Conservation (phyloP, 805 yeast genomes). For the Saccharomycopsis amapae region DNA sequence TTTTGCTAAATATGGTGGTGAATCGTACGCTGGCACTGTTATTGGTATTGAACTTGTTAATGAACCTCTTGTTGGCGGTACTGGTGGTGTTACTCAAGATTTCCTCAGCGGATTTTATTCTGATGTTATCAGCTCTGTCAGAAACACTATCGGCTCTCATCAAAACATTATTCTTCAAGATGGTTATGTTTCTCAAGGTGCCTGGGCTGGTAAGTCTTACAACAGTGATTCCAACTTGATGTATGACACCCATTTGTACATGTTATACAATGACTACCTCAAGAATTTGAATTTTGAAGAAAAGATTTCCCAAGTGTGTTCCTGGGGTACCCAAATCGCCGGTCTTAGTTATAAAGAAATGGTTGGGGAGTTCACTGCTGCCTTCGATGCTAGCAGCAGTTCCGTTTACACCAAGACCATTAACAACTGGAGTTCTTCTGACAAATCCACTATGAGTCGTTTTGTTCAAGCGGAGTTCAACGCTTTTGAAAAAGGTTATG, state of each 20-base stretch:
- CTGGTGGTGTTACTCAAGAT: conserved; percentile 43
- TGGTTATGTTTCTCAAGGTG: conserved; percentile 50
- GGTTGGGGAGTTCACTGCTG: conserved; percentile 70
- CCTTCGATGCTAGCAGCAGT: conserved; percentile 53
- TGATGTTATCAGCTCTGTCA: conserved; percentile 56
- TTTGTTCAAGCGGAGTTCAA: conserved; percentile 56
- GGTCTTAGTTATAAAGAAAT: conserved; percentile 46
- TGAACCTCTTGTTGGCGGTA: conserved; percentile 58
- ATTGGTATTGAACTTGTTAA: conserved; percentile 65
- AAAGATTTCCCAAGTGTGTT: conserved; percentile 51
- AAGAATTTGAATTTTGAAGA: conserved; percentile 50
- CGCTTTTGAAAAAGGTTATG: conserved; percentile 42
- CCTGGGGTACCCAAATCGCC: conserved; percentile 38
- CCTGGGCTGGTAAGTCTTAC: conserved; percentile 39
- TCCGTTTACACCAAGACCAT: conserved; percentile 34
- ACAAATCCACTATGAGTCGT: conserved; percentile 40
- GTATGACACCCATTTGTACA: conserved; percentile 41
- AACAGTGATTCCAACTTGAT: conserved; percentile 46
- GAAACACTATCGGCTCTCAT: conserved; percentile 41
- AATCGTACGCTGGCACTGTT: conserved; percentile 44
- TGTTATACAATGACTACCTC: conserved; percentile 69
- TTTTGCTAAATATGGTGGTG: conserved; percentile 45
- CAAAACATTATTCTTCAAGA: conserved; percentile 61
- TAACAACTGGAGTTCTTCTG: conserved; percentile 36
- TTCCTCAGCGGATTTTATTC: conserved; percentile 51